Conservation (phyloP, 352 stramenopile genomes). For the Pythium phragmitis region DNA sequence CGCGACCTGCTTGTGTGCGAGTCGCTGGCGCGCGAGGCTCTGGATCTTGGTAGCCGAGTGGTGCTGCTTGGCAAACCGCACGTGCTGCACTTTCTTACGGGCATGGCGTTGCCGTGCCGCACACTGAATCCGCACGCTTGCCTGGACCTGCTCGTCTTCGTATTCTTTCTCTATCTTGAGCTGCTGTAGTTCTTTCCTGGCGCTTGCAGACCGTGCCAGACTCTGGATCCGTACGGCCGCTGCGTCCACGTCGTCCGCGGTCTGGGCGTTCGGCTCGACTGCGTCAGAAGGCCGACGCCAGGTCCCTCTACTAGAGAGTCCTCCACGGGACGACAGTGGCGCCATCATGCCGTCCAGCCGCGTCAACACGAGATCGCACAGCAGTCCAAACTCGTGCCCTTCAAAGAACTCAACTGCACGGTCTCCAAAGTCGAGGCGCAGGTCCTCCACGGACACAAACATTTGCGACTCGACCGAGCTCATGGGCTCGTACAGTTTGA, state of each 20-base stretch:
- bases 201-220: constrained; percentile 20
- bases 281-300: constrained; percentile 6
- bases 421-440: constrained; percentile 56
- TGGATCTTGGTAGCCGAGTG: constrained; percentile 34
- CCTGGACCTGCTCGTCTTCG: constrained; percentile 5
- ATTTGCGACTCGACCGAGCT: constrained; percentile 75
- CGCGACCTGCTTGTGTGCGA: constrained; percentile 39
- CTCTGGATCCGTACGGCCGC: constrained; percentile 39
- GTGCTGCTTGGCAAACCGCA: constrained; percentile 28
- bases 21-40: constrained; percentile 42
- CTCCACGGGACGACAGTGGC: constrained; percentile 13
- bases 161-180: constrained; percentile 33
- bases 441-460: constrained; percentile 52
- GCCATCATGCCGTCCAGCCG: constrained; percentile 59
- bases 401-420: constrained; percentile 40
- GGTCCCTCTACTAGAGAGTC: neutral
- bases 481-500: constrained; percentile 81
- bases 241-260: constrained; percentile 15
- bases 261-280: neutral
- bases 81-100: constrained; percentile 29
- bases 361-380: constrained; percentile 64
- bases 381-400: constrained; percentile 41
- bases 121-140: constrained; percentile 54
- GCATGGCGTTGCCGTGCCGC: constrained; percentile 36
- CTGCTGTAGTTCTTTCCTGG: constrained; percentile 2